These are phyloP conservation scores for Paxillus involutus DNA, from an alignment of 768 basidiomycete species.

Conservation along the genomic window DNA sequence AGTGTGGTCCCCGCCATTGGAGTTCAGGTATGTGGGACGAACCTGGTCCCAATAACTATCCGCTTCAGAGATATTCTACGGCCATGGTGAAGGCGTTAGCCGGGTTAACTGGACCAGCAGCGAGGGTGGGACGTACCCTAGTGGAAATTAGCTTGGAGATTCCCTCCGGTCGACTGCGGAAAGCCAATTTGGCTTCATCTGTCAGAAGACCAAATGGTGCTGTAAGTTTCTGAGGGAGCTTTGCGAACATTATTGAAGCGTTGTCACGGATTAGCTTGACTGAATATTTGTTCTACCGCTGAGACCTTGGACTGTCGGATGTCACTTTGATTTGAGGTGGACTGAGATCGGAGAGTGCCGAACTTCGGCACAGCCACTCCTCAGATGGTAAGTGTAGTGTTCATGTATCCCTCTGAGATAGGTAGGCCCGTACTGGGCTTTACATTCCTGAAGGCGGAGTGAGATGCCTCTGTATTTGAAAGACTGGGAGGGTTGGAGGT, in stretches of 20 bases:
- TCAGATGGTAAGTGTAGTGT: not conserved
- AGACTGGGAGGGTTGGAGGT: constrained; percentile 68
- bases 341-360: not conserved
- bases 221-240: constrained; percentile 68
- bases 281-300: not conserved
- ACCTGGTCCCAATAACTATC: constrained; percentile 95
- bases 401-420: constrained; percentile 21
- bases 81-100: constrained; percentile 4
- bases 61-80: constrained; percentile 67
- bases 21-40: constrained; percentile 19
- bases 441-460: constrained; percentile 53
- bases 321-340: no score
- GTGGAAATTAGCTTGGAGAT: constrained; percentile 72
- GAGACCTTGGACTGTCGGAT: no score
- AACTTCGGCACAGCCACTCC: not conserved
- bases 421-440: constrained; percentile 47
- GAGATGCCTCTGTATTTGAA: constrained; percentile 80
- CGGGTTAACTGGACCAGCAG: not conserved
- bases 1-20: not conserved
- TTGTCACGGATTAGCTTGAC: not conserved
- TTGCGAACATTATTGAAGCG: constrained; percentile 55
- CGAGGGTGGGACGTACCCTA: constrained; percentile 51
- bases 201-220: constrained; percentile 77
- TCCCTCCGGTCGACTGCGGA: constrained; percentile 79
- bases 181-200: constrained; percentile 88